phyloP scores from a whole-genome alignment of 2,329 filamentous ascomycete genomes.

The Pseudopyrenochaeta lycopersici region DNA sequence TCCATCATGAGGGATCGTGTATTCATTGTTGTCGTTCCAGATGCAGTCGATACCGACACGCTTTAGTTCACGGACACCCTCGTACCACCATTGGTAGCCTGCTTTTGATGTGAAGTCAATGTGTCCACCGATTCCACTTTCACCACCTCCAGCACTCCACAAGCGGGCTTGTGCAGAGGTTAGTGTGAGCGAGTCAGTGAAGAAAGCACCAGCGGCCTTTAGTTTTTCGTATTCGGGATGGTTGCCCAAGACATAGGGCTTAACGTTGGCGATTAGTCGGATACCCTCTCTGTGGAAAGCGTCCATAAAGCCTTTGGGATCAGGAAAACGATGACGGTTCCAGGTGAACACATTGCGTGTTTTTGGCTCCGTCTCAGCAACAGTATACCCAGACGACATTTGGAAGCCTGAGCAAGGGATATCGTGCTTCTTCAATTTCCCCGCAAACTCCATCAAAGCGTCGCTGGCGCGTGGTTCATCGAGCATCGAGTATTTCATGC shows the following conservation, averaged over 20 bases:
- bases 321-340: constrained; percentile 75
- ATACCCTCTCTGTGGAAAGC: constrained; percentile 72
- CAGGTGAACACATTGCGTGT: constrained; percentile 76
- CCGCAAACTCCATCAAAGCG: constrained; percentile 67
- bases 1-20: constrained; percentile 70
- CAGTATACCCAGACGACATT: constrained; percentile 77
- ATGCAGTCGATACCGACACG: constrained; percentile 74
- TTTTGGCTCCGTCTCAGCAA: constrained; percentile 72
- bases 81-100: constrained; percentile 76
- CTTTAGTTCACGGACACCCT: constrained; percentile 70
- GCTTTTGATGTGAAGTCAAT: constrained; percentile 76
- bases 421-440: constrained; percentile 68
- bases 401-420: constrained; percentile 77
- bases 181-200: constrained; percentile 63
- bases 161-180: constrained; percentile 67
- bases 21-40: constrained; percentile 85
- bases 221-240: constrained; percentile 74
- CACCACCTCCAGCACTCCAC: constrained; percentile 77
- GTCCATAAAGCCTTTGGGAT: constrained; percentile 70
- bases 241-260: constrained; percentile 73
- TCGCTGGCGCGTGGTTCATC: constrained; percentile 65
- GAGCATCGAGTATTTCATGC: constrained; percentile 68
- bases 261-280: constrained; percentile 74
- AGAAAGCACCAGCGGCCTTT: constrained; percentile 67
- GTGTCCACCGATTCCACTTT: constrained; percentile 74